These are phyloP conservation scores for Dendryphion nanum DNA, from an alignment of 2,329 filamentous ascomycete species.

Conservation along the genomic window DNA sequence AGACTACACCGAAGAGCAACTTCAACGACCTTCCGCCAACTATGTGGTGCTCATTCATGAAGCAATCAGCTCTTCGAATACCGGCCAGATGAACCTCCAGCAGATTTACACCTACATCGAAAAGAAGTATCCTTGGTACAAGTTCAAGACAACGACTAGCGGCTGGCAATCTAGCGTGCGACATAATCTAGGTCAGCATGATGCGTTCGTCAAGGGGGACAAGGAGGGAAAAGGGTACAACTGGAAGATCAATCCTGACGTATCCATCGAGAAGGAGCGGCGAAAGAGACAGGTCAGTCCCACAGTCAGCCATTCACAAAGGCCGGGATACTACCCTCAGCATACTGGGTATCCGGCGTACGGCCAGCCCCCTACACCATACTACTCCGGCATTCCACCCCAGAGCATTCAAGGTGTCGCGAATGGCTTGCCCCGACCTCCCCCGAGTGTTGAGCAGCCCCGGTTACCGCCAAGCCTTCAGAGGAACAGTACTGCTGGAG, in stretches of 20 bases:
- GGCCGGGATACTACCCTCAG: constrained; percentile 30
- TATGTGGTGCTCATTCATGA: constrained; percentile 66
- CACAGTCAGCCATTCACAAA: constrained; percentile 32
- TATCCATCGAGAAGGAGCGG: constrained; percentile 59
- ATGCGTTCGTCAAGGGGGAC: constrained; percentile 61
- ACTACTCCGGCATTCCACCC: constrained; percentile 29
- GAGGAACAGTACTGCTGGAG: constrained; percentile 23
- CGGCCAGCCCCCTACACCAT: constrained; percentile 22
- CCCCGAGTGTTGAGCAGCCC: constrained; percentile 25
- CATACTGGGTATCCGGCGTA: constrained; percentile 27
- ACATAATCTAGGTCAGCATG: constrained; percentile 61
- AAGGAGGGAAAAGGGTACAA: constrained; percentile 63
- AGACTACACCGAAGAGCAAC: constrained; percentile 70
- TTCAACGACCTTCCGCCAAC: constrained; percentile 65
- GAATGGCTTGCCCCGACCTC: constrained; percentile 26
- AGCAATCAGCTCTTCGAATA: constrained; percentile 56
- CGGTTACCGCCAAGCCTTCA: constrained; percentile 39
- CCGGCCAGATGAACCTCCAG: constrained; percentile 60
- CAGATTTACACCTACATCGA: constrained; percentile 66
- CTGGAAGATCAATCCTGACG: constrained; percentile 60
- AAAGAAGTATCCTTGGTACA: constrained; percentile 63
- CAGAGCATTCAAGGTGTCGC: constrained; percentile 29
- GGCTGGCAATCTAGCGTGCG: constrained; percentile 68
- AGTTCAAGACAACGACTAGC: constrained; percentile 57
- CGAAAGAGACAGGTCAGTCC: constrained; percentile 51